Evolutionary conservation across 1,284 basidiomycete genomes (phyloP), one percentile per base, ranked within the genome.

Genomic region (Cryptococcus sp.): DNA sequence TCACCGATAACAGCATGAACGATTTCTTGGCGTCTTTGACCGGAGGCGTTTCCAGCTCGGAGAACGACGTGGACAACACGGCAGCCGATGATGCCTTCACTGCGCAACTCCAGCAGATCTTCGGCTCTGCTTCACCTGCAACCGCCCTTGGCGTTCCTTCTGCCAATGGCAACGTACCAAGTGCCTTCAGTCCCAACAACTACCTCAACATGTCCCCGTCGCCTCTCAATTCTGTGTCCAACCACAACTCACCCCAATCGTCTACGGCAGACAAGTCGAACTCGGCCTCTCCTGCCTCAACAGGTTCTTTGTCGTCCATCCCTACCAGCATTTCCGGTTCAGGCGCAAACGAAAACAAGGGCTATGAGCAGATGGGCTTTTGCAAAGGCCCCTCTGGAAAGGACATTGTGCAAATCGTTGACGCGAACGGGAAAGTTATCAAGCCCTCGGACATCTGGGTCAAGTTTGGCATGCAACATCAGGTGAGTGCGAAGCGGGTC

Each of bases 151-250:
- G 60, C 53, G 40, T 68, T 8, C 49, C 41, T n/a, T 41, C 55
- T 5, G 38, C 22, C 35, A 50, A 50, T 19, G 43, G 47, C 27
- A 55, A 52, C 47, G 47, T 25, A 35, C 38, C 54, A 30, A 61
- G 51, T 48, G 60, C 58, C 13, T 76, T 78, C 59, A 73, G 70
- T 48, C 76, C 77, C 8, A 70, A 67, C 19, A 74, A 71, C 47
- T 78, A 77, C 58, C 71, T 78, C 62, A 76, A 76, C 67, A 75
- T 75, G 63, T 75, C 73, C 3, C 77, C 77, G 1, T 73, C 76
- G 25, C 73, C 76, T 2, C 53, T 70, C 43, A 63, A 57, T 46
- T 60, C 66, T 1, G 46, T 50, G 1, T 67, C 69, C 50, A 67
- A 67, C 55, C 66, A 60, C 39, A 57, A 65, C 52, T 66, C 67